These are phyloP conservation scores for Catenaria anguillulae DNA, from an alignment of 371 early-diverging fungal genomes.

Conservation along the genomic window DNA sequence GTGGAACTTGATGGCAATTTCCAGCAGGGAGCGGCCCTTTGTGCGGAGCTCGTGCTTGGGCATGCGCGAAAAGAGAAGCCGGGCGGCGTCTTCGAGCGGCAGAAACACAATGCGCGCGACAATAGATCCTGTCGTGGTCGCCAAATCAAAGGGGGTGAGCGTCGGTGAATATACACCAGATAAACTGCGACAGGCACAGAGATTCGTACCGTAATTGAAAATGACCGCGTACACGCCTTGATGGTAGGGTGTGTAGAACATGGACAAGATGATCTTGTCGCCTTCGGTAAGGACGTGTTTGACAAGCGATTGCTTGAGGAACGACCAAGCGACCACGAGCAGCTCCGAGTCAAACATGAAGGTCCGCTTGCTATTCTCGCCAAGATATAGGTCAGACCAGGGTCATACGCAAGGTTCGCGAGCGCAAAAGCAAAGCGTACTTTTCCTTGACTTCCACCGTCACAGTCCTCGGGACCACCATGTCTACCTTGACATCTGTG, in stretches of 20 bases:
- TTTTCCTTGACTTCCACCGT: conserved; percentile 16
- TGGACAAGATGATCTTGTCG: conserved; percentile 72
- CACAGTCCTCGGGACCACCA: conserved; percentile 26
- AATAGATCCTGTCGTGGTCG: conserved; percentile 64
- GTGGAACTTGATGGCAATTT: conserved; percentile 54
- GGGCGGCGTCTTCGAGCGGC: conserved; percentile 71
- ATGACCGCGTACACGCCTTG: conserved; percentile 78
- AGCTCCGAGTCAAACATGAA: conserved; percentile 45
- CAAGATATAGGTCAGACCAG: neutral
- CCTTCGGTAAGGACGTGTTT: conserved; percentile 90
- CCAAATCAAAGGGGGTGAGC: neutral
- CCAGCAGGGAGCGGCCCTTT: neutral
- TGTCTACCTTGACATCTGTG: conserved; percentile 9
- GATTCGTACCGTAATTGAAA: conserved; percentile 75
- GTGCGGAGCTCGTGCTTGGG: neutral
- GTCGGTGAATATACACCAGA: neutral
- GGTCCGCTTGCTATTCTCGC: neutral
- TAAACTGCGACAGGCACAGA: too few species aligned
- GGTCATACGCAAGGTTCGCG: neutral
- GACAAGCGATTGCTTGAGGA: conserved; percentile 69
- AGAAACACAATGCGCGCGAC: conserved; percentile 79
- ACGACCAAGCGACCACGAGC: conserved; percentile 46
- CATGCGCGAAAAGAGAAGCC: neutral
- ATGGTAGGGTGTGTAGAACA: conserved; percentile 32
- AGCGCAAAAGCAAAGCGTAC: conserved; percentile 11